A percentile compares a stretch with the other conserved stretches of the same genome.
Conservation (phyloP, 202 grass and related monocot species). For the Cymbopogon flexuosus region DNA sequence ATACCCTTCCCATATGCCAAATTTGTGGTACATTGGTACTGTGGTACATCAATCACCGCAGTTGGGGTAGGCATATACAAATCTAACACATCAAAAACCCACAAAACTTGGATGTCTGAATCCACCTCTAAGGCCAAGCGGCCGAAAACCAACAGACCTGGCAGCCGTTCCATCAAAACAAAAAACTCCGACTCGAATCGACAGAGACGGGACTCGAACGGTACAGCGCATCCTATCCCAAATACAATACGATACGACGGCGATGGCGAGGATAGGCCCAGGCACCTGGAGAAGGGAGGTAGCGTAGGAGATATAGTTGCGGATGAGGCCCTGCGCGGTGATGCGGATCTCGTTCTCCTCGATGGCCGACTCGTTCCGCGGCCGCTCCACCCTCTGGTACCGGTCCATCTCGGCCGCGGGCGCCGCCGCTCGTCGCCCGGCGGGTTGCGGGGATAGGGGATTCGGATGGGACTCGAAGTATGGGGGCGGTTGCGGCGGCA, state of each 20-base stretch:
- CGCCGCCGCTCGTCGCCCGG: slow-evolving; percentile 29
- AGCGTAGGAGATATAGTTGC: slow-evolving; percentile 93
- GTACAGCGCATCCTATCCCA: not conserved
- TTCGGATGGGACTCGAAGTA: slow-evolving; percentile 21
- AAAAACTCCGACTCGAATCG: slow-evolving; percentile 8
- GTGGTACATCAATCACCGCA: not conserved
- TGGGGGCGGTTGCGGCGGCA: not conserved
- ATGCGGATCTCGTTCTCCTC: slow-evolving; percentile 98
- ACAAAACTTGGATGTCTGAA: not conserved
- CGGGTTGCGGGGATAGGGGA: slow-evolving; percentile 2
- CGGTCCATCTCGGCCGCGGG: slow-evolving; percentile 60
- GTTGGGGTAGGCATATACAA: not conserved
- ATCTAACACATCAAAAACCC: not conserved
- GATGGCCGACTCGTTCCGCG: slow-evolving; percentile 73
- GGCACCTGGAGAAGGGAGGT: slow-evolving; percentile 78
- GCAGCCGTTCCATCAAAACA: not conserved
- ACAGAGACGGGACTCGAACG: not conserved
- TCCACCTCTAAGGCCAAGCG: not conserved
- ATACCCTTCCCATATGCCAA: not conserved
- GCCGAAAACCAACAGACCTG: not conserved
- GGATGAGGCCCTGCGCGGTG: slow-evolving; percentile 88
- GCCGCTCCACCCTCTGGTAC: slow-evolving; percentile 86
- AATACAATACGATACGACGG: not conserved
- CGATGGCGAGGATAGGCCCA: not conserved
- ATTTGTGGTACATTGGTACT: not conserved